Conservation (phyloP, 768 basidiomycete species). For the Brasilioporus rufonigricans region DNA sequence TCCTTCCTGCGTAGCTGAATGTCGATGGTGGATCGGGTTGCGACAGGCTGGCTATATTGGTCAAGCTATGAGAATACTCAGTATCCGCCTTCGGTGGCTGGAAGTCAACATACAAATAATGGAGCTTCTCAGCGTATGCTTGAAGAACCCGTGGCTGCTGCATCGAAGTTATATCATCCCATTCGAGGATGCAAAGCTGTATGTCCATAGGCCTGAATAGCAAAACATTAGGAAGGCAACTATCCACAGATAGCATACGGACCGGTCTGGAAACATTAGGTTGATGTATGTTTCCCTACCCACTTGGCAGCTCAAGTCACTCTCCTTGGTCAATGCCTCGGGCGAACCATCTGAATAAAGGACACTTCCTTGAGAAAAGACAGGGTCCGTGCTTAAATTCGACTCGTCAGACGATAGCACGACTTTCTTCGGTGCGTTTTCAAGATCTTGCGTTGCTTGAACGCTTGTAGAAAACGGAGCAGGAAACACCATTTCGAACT, state of each 20-base stretch:
- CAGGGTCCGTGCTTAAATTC: background rate
- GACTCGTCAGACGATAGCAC: background rate
- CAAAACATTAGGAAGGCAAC: conserved; percentile 2
- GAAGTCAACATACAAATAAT: conserved; percentile 40
- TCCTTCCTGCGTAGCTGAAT: conserved; percentile 34
- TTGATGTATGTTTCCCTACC: conserved; percentile 42
- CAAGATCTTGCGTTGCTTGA: background rate
- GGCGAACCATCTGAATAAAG: background rate
- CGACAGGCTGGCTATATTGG: conserved; percentile 16
- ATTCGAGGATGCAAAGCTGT: conserved; percentile 43
- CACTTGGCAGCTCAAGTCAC: conserved; percentile 30
- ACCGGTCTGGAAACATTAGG: conserved; percentile 61
- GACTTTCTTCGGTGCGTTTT: background rate
- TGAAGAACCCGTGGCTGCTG: conserved; percentile 42
- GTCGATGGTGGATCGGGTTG: conserved; percentile 51
- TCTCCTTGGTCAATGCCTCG: background rate
- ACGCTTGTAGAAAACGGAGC: background rate
- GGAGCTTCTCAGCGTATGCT: conserved; percentile 40
- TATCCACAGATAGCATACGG: conserved; percentile 3
- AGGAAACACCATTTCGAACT: conserved; percentile 39
- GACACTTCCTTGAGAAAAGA: background rate
- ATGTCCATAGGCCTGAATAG: conserved; percentile 54
- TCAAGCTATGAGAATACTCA: conserved; percentile 33
- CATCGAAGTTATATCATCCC: conserved; percentile 22
- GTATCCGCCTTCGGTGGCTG: background rate